phyloP scores from a whole-genome alignment of 1,284 basidiomycete species.

The Cryptococcus hybrid region DNA sequence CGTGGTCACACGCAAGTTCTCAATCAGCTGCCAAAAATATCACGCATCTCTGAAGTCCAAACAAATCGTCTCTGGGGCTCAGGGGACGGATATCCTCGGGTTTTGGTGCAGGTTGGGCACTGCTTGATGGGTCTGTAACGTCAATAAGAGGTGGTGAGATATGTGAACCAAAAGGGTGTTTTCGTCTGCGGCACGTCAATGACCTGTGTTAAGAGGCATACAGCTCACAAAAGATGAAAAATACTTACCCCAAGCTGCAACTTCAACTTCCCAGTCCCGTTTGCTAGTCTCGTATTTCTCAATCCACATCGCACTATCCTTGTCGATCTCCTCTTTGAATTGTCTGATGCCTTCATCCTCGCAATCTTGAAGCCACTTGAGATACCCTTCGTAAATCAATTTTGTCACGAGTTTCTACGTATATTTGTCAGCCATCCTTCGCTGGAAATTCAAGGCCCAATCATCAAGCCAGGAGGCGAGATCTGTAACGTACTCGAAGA shows the following conservation, averaged over 20 bases:
- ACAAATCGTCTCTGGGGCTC: conserved; percentile 28
- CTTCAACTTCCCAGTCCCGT: conserved; percentile 15
- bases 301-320: conserved; percentile 14
- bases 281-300: conserved; percentile 15
- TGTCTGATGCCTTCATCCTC: conserved; percentile 25
- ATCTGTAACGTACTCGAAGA: conserved; percentile 31
- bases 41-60: conserved; percentile 36
- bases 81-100: conserved; percentile 13
- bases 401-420: conserved; percentile 42
- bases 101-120: neutral
- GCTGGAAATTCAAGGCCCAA: neutral
- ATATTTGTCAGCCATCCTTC: neutral
- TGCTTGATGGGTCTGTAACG: conserved; percentile 9
- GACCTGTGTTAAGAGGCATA: too few species aligned
- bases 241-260: conserved; percentile 23
- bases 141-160: conserved; percentile 5
- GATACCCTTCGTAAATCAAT: conserved; percentile 29
- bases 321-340: conserved; percentile 13
- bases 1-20: conserved; percentile 35
- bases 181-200: too few species aligned
- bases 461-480: too few species aligned
- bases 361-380: conserved; percentile 28
- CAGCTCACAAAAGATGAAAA: neutral
- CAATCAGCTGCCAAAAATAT: conserved; percentile 39
- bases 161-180: too few species aligned